Evolutionary conservation across 176 grass and related monocot species (phyloP).

Genomic region (Aegilops bicornis): DNA sequence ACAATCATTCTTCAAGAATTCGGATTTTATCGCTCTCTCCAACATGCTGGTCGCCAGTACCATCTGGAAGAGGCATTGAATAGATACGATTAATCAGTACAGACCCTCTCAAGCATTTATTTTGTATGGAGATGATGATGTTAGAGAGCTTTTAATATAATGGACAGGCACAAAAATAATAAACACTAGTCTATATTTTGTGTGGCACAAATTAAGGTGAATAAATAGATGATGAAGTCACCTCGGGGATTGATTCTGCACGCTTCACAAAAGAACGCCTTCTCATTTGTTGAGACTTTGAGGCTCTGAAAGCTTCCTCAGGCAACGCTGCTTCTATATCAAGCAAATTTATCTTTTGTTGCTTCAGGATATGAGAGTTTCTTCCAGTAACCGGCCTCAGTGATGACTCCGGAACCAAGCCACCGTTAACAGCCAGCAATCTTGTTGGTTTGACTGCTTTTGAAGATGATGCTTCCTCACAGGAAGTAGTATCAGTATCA

Average conservation of each 20-base stretch:
- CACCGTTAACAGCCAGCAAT: slow-evolving; percentile 47
- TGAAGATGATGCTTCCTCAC: slow-evolving; percentile 42
- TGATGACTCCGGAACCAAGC: slow-evolving; percentile 67
- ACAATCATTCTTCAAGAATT: slow-evolving; percentile 78
- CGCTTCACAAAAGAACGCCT: slow-evolving; percentile 78
- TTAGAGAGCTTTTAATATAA: no score
- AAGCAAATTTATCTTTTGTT: slow-evolving; percentile 80
- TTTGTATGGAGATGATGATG: background rate
- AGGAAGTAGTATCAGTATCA: slow-evolving; percentile 25
- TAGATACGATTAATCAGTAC: slow-evolving; percentile 8
- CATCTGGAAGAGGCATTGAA: slow-evolving; percentile 50
- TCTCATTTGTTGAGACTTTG: slow-evolving; percentile 58
- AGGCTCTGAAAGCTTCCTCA: slow-evolving; percentile 62
- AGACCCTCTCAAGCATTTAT: slow-evolving; percentile 12
- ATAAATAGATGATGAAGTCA: no score
- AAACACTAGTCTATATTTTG: no score
- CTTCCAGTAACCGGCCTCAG: slow-evolving; percentile 68
- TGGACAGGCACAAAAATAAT: no score
- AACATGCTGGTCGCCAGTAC: slow-evolving; percentile 65
- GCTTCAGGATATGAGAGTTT: slow-evolving; percentile 67
- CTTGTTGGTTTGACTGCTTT: slow-evolving; percentile 42
- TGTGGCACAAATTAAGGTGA: no score
- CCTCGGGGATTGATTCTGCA: slow-evolving; percentile 85
- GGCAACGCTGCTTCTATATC: slow-evolving; percentile 89
- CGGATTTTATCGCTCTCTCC: slow-evolving; percentile 69